Evolutionary conservation across 305 asterid species (phyloP).

Genomic region (Fraxinus sp.): DNA sequence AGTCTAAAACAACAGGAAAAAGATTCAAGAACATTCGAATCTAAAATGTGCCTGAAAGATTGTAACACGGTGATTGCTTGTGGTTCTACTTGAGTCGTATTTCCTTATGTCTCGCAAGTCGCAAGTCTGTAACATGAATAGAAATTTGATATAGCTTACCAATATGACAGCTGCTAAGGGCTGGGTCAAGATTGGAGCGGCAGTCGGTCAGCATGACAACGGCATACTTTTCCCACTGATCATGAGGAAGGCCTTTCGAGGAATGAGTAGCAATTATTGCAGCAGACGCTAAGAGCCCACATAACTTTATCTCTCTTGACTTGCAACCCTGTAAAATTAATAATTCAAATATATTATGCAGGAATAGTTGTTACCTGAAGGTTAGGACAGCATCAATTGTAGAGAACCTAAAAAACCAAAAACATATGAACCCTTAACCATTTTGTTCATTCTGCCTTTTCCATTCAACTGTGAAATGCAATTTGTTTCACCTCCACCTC

Average conservation of each 20-base stretch:
- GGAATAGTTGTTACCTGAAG: background rate
- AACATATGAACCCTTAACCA: background rate
- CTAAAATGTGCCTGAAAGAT: background rate
- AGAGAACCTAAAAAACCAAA: background rate
- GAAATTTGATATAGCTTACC: slow-evolving; percentile 43
- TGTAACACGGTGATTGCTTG: background rate
- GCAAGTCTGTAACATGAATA: background rate
- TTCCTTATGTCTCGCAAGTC: background rate
- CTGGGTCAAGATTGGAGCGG: slow-evolving; percentile 79
- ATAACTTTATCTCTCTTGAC: slow-evolving; percentile 51
- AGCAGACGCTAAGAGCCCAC: slow-evolving; percentile 62
- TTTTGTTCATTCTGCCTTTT: background rate
- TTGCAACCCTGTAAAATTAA: slow-evolving; percentile 56
- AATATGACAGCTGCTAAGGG: slow-evolving; percentile 45
- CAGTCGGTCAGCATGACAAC: slow-evolving; percentile 67
- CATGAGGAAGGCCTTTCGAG: slow-evolving; percentile 44
- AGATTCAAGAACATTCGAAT: background rate
- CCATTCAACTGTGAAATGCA: background rate
- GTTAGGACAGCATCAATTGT: background rate
- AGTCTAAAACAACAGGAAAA: background rate
- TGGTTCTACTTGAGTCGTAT: background rate
- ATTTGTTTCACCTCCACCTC: background rate
- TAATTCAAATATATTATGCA: slow-evolving; percentile 15
- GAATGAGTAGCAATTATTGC: slow-evolving; percentile 57
- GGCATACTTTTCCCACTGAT: slow-evolving; percentile 70